These are phyloP conservation scores for Xylariaceae sp. DNA, from an alignment of 2,329 filamentous ascomycete species.

Conservation along the genomic window DNA sequence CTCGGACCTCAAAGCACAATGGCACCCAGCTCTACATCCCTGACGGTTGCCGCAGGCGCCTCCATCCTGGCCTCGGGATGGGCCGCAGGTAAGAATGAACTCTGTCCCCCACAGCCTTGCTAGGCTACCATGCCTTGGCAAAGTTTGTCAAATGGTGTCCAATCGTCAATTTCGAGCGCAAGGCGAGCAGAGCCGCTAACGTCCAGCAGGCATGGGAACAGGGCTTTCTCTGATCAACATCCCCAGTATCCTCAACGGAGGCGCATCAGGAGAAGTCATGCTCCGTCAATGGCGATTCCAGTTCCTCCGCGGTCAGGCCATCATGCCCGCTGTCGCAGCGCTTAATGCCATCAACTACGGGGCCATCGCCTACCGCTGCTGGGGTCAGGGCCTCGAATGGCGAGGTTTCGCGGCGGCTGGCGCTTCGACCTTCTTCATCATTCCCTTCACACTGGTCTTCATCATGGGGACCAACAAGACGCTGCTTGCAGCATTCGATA, in stretches of 20 bases:
- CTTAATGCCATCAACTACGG: conserved; percentile 21
- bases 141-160: too few species aligned
- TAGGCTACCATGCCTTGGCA: too few species aligned
- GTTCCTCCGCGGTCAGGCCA: conserved; percentile 18
- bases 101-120: not conserved
- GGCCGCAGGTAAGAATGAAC: conserved; percentile 13
- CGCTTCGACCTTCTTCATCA: conserved; percentile 21
- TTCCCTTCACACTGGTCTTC: conserved; percentile 23
- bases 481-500: conserved; percentile 18
- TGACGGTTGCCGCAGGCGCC: conserved; percentile 9
- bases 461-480: conserved; percentile 19
- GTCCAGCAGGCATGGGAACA: conserved; percentile 18
- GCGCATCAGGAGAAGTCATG: conserved; percentile 20
- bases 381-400: conserved; percentile 21
- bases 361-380: conserved; percentile 19
- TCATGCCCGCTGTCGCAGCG: conserved; percentile 16
- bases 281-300: conserved; percentile 23
- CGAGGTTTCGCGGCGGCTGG: conserved; percentile 24
- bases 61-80: conserved; percentile 18
- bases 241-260: conserved; percentile 19
- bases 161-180: too few species aligned
- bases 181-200: not conserved
- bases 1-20: not conserved
- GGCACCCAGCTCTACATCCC: conserved; percentile 9
- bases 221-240: conserved; percentile 18